A percentile compares a stretch with the other conserved stretches of the same genome.
Evolutionary conservation across 108 stramenopile genomes (phyloP).

Genomic region (Cyclotella kingstonii): DNA sequence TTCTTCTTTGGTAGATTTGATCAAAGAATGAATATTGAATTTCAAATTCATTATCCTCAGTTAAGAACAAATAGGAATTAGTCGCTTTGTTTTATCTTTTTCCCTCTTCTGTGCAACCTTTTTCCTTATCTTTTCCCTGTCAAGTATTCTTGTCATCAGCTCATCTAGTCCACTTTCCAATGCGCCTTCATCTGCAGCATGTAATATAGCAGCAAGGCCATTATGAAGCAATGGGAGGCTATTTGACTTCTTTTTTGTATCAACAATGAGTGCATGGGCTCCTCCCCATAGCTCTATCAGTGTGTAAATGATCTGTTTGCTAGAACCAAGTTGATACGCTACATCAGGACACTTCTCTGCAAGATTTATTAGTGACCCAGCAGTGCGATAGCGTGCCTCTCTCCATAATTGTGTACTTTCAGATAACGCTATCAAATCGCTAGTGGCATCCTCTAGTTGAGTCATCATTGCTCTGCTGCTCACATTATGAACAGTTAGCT

Average conservation of each 20-base stretch:
- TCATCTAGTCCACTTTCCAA: conserved; percentile 39
- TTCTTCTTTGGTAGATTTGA: too few relatives aligned
- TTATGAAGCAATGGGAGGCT: conserved; percentile 41
- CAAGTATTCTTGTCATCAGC: conserved; percentile 31
- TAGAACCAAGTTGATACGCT: conserved; percentile 34
- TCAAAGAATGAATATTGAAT: too few relatives aligned
- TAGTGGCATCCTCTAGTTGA: too few relatives aligned
- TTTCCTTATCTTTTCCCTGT: conserved; percentile 42
- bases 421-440: conserved; percentile 3
- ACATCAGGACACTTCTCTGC: conserved; percentile 51
- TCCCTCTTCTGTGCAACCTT: conserved; percentile 38
- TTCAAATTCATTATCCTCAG: too few relatives aligned
- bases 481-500: background rate
- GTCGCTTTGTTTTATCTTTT: conserved; percentile 39
- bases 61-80: too few relatives aligned
- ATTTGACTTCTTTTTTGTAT: conserved; percentile 13
- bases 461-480: background rate
- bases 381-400: conserved; percentile 47
- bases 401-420: conserved; percentile 39
- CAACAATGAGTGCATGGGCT: conserved; percentile 16
- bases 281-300: conserved; percentile 58
- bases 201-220: conserved; percentile 47
- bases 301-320: conserved; percentile 28
- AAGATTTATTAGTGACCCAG: conserved; percentile 53
- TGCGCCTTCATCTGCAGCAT: conserved; percentile 31